phyloP scores from a whole-genome alignment of 805 yeast genomes.

The Metschnikowia drakensbergensis region DNA sequence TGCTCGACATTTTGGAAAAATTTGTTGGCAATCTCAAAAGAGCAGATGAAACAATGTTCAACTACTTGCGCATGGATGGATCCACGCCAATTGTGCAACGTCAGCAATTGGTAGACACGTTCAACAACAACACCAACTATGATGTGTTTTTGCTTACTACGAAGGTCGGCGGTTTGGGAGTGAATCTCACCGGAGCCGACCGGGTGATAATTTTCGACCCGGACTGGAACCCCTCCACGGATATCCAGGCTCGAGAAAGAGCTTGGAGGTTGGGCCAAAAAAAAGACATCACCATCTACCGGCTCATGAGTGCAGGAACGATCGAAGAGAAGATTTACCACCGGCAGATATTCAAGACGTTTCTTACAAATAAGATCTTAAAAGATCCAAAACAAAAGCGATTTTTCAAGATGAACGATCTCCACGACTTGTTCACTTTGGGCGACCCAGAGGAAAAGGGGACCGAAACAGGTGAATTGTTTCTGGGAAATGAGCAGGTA shows the following conservation, averaged over 20 bases:
- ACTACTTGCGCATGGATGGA: conserved; percentile 89
- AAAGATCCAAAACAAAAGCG: conserved; percentile 94
- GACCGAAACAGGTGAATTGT: conserved; percentile 65
- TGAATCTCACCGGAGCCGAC: conserved; percentile 91
- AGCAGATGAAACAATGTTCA: conserved; percentile 23
- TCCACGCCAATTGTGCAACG: conserved; percentile 74
- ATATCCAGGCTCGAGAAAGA: conserved; percentile 91
- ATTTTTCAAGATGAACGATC: conserved; percentile 86
- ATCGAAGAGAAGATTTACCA: conserved; percentile 97
- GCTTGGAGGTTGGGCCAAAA: conserved; percentile 98
- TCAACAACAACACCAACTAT: conserved; percentile 58
- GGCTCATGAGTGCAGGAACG: conserved; percentile 91
- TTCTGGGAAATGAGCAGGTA: conserved; percentile 45
- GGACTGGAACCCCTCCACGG: conserved; percentile 98
- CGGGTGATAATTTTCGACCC: conserved; percentile 94
- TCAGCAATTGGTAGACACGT: conserved; percentile 76
- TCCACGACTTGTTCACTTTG: conserved; percentile 82
- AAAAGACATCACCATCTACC: conserved; percentile 82
- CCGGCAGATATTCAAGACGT: conserved; percentile 93
- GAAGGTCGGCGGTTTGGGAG: conserved; percentile 94
- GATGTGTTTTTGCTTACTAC: conserved; percentile 82
- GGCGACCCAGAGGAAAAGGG: conserved; percentile 70
- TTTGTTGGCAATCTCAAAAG: conserved; percentile 44
- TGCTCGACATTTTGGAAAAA: conserved; percentile 81
- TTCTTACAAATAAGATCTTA: conserved; percentile 85